phyloP scores from a whole-genome alignment of 1,284 basidiomycete genomes.

The Ceratobasidium sp. region DNA sequence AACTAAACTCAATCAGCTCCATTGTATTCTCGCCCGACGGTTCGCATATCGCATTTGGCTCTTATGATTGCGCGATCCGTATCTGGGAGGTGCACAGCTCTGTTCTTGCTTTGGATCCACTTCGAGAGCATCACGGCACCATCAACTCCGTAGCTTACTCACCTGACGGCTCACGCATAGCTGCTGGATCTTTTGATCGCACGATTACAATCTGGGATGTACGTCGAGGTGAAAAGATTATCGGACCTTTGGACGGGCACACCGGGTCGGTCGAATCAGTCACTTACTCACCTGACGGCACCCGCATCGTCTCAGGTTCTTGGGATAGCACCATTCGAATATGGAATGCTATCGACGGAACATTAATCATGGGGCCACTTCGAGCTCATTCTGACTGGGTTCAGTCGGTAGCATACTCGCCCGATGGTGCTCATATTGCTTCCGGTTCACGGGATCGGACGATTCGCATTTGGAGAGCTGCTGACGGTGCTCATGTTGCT shows the following conservation, averaged over 20 bases:
- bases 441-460: background rate
- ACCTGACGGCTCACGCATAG: too few relatives aligned
- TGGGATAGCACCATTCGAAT: background rate
- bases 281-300: slow-evolving; percentile 20
- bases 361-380: background rate
- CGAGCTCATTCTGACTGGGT: background rate
- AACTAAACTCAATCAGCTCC: background rate
- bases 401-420: background rate
- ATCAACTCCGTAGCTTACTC: background rate
- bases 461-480: background rate
- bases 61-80: background rate
- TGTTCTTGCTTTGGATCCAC: too few relatives aligned
- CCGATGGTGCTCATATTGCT: background rate
- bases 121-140: too few relatives aligned
- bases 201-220: too few relatives aligned
- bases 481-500: background rate
- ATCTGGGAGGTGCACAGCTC: background rate
- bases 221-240: too few relatives aligned
- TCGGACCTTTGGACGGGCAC: background rate
- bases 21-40: background rate
- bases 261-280: background rate
- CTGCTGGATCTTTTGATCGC: too few relatives aligned
- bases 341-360: background rate
- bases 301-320: background rate
- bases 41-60: background rate